Evolutionary conservation across 2,329 filamentous ascomycete genomes (phyloP), one percentile per base, ranked within the genome.

Genomic region (Aspergillus fijiensis): DNA sequence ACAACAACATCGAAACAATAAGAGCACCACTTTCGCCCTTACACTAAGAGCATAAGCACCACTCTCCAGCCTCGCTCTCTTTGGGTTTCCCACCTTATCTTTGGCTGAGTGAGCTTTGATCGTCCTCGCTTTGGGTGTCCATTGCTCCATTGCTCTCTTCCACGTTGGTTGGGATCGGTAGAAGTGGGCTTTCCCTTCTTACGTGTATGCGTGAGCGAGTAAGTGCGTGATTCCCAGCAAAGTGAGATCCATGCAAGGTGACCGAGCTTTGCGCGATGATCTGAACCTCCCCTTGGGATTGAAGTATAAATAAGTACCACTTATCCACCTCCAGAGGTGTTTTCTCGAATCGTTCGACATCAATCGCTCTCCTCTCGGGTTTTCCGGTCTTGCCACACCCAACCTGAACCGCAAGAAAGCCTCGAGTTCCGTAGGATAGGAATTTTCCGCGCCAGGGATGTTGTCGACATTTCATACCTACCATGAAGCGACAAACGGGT

Each of bases 151-250:
- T 55, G 42, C 29, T 33, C 31, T 21, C 11, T 21, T 14, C 50
- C 31, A 39, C 50, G 50, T 55, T 12, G 52, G 52, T 33, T 55
- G 52, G 52, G 52, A 48, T 55, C 42, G 39, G 47, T 47, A 48
- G 52, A 55, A 48, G 39, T 55, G 52, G 52, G 47, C 39, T 45
- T 45, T 45, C 27, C 39, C 35, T 55, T 48, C 52, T 45, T 55
- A 55, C 52, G 52, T 55, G 52, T 55, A 39, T 55, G 12, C 31
- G 5, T 23, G 10, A 10, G 27, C 10, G 14, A n/a, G 35, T 35
- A 19, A 29, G 35, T 27, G 25, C 23, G 9, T 27, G 21, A 48
- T 12, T 27, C 39, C 39, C 39, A 55, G 39, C 52, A 53, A 16
- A 42, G 39, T 53, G 51, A 53, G 51, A 53, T 53, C 33, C 35